Evolutionary conservation across 139 green algal species (phyloP).

Genomic region (Trebouxia sp.): DNA sequence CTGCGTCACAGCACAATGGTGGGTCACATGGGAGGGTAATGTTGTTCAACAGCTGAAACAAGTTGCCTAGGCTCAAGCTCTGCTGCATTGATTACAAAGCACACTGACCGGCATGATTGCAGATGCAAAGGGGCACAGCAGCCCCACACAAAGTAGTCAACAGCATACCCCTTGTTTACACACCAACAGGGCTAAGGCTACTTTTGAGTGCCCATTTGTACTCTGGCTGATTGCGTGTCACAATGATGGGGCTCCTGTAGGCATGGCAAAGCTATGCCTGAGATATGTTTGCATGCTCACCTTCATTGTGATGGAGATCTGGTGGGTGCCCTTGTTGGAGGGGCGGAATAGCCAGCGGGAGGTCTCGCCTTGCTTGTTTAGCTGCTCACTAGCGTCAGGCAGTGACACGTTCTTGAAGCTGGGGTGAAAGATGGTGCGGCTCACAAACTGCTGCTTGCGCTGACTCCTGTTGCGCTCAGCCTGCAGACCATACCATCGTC

Average conservation of each 20-base stretch:
- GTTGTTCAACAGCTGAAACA: too few species aligned
- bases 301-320: slow-evolving; percentile 55
- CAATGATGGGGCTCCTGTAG: too few species aligned
- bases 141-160: too few species aligned
- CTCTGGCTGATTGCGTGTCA: too few species aligned
- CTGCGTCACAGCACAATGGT: slow-evolving; percentile 3
- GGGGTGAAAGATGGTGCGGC: slow-evolving; percentile 68
- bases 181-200: too few species aligned
- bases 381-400: slow-evolving; percentile 44
- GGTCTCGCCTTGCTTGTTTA: slow-evolving; percentile 26
- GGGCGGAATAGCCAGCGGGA: slow-evolving; percentile 55
- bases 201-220: too few species aligned
- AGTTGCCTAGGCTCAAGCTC: too few species aligned
- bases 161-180: too few species aligned
- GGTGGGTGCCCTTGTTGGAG: slow-evolving; percentile 40
- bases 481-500: background rate
- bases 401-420: slow-evolving; percentile 70
- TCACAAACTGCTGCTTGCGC: slow-evolving; percentile 29
- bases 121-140: too few species aligned
- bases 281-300: slow-evolving; percentile 25
- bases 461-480: background rate
- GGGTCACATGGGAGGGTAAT: background rate
- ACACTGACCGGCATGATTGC: too few species aligned
- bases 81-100: too few species aligned
- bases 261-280: background rate